Base-by-base conservation (phyloP, 306 rosid genomes). In the Senna siamea region DNA sequence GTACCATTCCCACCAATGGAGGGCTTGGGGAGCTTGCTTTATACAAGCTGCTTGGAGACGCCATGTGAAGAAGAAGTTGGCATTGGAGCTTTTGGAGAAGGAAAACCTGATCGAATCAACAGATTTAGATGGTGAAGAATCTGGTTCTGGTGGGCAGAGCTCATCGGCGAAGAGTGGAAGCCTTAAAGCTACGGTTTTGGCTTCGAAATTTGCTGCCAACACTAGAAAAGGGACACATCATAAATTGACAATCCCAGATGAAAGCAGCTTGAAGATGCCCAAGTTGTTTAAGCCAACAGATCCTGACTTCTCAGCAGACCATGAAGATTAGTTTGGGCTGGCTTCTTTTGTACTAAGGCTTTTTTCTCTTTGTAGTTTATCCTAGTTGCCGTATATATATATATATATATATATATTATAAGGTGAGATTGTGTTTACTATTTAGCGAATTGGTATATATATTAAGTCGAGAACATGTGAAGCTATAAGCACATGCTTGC, bases 41-140 rank as follows among this genome's bases (percentile, higher is more conserved):
- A 77, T 94, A 54, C 98, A 91, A 78, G 91, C 86, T 0, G 94
- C 96, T 0, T 94, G 98, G 97, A 80, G 98, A 22, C 83, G 96
- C 9, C 72, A 78, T n/a, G 62, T 76, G 15, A 89, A 85, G 79
- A 78, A 85, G 50, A 86, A 87, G 77, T 12, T 87, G 72, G 89
- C 93, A 0, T 20, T 87, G 78, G 93, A 89, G 51, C 77, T 94
- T 74, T 38, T 88, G 0, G 84, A 72, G 11, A 89, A 82, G 56
- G 98, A 91, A 84, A 88, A 67, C 66, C 47, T 74, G 15, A 82
- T 41, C 71, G 90, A 78, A 28, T 51, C 66, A 41, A 32, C 18
- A 65, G 56, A 32, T 1, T 30, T 48, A 32, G 80, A 46, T 4
- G 37, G 19, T 60, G 82, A 68, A 1, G 79, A 57, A 23, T 15